Base-by-base conservation (phyloP, 495 filamentous ascomycete species). In the Talaromyces proteolyticus region DNA sequence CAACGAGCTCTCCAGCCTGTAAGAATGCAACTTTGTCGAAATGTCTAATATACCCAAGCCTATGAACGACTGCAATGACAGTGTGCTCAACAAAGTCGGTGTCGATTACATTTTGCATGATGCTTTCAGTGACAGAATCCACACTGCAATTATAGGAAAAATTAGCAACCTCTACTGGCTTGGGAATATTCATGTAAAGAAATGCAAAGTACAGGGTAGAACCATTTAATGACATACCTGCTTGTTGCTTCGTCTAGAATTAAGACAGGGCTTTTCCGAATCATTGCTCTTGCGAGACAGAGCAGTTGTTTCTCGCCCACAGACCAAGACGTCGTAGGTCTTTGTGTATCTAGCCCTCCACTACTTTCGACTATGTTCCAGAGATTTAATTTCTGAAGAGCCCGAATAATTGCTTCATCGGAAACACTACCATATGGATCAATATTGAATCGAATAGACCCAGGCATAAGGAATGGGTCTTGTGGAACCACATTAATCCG, bases 41-140 rank as follows among this genome's bases (percentile, higher is more conserved):
- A 50, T 82, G 77, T 11, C 74, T 52, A 51, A 81, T 77, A 0
- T 76, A 78, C 18, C 77, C 74, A 10, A 86, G 66, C 29, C 75
- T 71, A 58, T 87, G 84, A 0, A 81, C 77, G 3, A 88, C 75
- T 8, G 80, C 70, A 43, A 87, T 59, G 36, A 86, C 71, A 4
- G 81, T 87, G 51, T 76, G 70, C 0, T 66, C 65, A n/a, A 57
- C 60, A 58, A 86, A 81, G 44, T 81, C 75, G 44, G 76, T 63
- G 0, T 78, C 66, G n/a, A 86, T 72, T 48, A 85, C 69, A 12
- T 63, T 57, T 55, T 81, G 77, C 68, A 85, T 78, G 18, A 78
- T 58, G 42, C 61, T 64, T 51, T 83, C 80, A 14, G 79, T 81
- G 47, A 74, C 67, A 29, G 61, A 58, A 53, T 84, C 81, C 37